Evolutionary conservation across 2,329 filamentous ascomycete genomes (phyloP).

Genomic region (Hymenoscyphus repandus): DNA sequence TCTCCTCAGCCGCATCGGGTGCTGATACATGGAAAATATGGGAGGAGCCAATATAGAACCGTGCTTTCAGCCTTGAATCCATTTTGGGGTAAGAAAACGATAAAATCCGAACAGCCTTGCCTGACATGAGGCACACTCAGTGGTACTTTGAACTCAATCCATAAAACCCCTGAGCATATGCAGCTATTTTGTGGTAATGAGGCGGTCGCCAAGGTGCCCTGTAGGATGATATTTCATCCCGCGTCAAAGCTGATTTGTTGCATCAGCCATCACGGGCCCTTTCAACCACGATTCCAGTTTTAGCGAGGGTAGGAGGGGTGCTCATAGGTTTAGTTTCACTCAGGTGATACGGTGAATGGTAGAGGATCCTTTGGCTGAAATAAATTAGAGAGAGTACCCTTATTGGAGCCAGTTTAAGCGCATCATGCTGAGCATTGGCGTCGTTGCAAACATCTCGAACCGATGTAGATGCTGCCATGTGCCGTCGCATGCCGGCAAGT

Average conservation of each 20-base stretch:
- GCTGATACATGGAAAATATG: neutral
- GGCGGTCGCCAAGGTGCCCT: neutral
- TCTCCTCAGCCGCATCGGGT: constrained; percentile 1
- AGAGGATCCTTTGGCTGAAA: no score
- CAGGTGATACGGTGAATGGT: no score
- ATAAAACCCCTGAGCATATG: neutral
- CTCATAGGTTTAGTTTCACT: no score
- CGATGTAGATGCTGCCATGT: no score
- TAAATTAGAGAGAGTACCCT: no score
- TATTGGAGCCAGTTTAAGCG: no score
- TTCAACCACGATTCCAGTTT: no score
- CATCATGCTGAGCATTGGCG: no score
- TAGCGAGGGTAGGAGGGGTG: no score
- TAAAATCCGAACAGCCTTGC: neutral
- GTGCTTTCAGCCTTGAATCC: neutral
- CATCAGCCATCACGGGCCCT: neutral
- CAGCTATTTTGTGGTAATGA: neutral
- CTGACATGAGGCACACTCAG: neutral
- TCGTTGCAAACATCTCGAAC: no score
- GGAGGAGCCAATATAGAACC: neutral
- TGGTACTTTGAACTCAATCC: neutral
- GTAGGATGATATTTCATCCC: neutral
- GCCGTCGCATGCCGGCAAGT: no score
- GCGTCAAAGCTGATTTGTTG: neutral
- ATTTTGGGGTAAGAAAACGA: neutral